phyloP scores from a whole-genome alignment of 1,284 basidiomycete species.

The Moniliophthora roreri region DNA sequence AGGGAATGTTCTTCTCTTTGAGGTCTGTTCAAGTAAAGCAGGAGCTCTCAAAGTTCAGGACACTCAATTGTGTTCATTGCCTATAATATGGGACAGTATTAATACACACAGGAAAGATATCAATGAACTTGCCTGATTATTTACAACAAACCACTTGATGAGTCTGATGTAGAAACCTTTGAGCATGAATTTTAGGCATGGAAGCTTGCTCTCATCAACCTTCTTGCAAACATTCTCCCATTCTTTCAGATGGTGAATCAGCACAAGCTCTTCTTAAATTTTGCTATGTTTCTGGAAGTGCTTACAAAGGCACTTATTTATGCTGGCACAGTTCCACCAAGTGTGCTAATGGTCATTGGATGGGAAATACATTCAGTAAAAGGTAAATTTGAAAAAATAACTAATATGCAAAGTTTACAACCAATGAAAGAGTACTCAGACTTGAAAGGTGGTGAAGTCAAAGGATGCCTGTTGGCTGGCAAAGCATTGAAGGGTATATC shows the following conservation, averaged over 20 bases:
- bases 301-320: no score
- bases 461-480: neutral
- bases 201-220: no score
- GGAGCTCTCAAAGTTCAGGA: slow-evolving; percentile 26
- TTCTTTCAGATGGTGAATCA: no score
- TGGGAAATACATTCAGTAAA: no score
- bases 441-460: neutral
- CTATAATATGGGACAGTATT: slow-evolving; percentile 16
- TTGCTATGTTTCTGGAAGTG: no score
- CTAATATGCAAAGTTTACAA: no score
- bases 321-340: no score
- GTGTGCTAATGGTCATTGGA: no score
- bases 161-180: slow-evolving; percentile 3
- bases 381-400: no score
- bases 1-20: slow-evolving; percentile 12
- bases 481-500: neutral
- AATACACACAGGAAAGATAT: neutral
- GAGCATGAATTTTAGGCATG: neutral
- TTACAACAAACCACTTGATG: slow-evolving; percentile 7
- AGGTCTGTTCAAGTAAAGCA: slow-evolving; percentile 24
- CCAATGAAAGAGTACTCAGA: neutral
- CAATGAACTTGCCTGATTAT: slow-evolving; percentile 13
- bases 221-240: no score
- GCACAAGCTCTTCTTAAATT: no score
- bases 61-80: slow-evolving; percentile 29